Evolutionary conservation across 73 alveolate species (phyloP), one percentile per base, ranked within the genome.

Genomic region (Paramecium sonneborni): DNA sequence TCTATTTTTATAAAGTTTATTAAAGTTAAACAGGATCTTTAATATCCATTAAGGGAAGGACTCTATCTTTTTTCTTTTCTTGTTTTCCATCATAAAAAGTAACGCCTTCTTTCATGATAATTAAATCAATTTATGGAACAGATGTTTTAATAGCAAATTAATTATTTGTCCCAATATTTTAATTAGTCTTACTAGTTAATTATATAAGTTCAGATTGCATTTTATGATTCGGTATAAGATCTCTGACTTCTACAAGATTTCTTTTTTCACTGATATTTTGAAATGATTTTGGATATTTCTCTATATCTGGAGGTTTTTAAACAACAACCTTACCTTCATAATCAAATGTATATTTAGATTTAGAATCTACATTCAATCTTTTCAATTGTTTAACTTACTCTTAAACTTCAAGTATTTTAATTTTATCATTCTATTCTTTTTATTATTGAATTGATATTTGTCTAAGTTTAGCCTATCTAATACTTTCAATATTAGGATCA

Each of bases 291-390:
- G 90, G 90, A 46, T 79, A 79, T 79, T 28, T 38, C 2, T 79
- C 90, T 1, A 79, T 43, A 44, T 79, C 90, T 43, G 90, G 90
- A 11, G 90, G 76, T 39, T 79, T 79, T 14, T 79, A 23, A 21
- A 79, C 43, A 8, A 79, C 74, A 32, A 79, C 46, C 20, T 79
- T 79, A 30, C 90, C 90, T 12, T 79, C 90, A 79, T 20, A 79
- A 79, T 79, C 90, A 44, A 24, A 79, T 0, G 90, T 79, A 44
- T 79, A 79, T 44, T 26, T 39, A 0, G 90, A 79, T 46, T 79
- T 79, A 30, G 90, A 38, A 79, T 79, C 90, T 6, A 79, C 72
- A 79, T 79, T 79, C 6, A 79, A 44, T 43, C 90, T 79, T 79
- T 79, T 79, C 14, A 79, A 23, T 46, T 79, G 20, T 21, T 44